Evolutionary conservation across 1,139 yeast genomes (phyloP), one percentile per base, ranked within the genome.

Genomic region (Yamadazyma kanchanaburiensis): DNA sequence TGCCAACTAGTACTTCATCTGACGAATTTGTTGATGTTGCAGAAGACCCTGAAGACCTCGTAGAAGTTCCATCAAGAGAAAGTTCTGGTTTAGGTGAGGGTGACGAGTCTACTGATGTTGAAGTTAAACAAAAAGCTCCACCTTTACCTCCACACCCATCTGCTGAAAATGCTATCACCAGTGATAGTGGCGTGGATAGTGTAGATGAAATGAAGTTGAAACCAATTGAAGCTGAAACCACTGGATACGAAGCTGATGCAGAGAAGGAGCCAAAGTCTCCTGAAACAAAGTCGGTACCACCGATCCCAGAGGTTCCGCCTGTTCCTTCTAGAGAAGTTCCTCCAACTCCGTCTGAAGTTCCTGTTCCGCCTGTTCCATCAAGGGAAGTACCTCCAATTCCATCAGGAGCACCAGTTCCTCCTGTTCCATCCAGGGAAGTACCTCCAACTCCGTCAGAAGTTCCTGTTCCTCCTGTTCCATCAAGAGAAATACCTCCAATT

Each of bases 211-310:
- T 21, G 24, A 19, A 17, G 8, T 23, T 30, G 18, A 34, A 37
- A 12, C 43, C 46, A 7, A 26, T 52, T 4, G 70, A 63, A 6
- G 35, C 48, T 2, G 70, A 62, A 35, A 51, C 48, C 5, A 53
- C 70, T 4, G 73, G 72, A 0, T 67, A 66, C 37, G 73, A 67
- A 22, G 71, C 74, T 2, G 73, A 65, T 37, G 70, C 58, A 32
- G 73, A 67, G n/a, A 12, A 18, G 20, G 20, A 18, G 20, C 10
- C 20, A 8, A 10, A 18, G 20, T 7, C 10, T 7, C 20, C 10
- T 18, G 20, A 18, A 8, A 10, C 10, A 10, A 7, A 7, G 7
- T 7, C 7, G 10, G 33, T 34, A 15, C 26, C 32, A 10, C 32
- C 30, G 21, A 13, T 12, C 33, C 49, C 38, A 27, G 13, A 18